phyloP scores from a whole-genome alignment of 2,329 filamentous ascomycete genomes.

The Cladorrhinum sp. region DNA sequence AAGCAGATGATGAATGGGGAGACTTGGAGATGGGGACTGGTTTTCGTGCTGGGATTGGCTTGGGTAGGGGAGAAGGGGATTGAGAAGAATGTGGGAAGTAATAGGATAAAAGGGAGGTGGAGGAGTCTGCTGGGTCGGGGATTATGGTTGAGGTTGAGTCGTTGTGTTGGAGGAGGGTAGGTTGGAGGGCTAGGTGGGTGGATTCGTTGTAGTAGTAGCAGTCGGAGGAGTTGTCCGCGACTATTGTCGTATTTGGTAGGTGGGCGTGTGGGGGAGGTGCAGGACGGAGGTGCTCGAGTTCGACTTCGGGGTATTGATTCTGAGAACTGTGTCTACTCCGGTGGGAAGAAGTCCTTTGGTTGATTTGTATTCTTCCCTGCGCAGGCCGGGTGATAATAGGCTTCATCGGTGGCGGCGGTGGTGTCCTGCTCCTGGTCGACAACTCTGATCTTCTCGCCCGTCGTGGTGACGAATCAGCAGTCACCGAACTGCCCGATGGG shows the following conservation, averaged over 20 bases:
- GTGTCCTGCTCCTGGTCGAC: neutral
- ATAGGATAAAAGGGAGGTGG: neutral
- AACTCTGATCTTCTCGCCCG: neutral
- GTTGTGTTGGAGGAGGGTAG: neutral
- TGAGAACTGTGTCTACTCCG: neutral
- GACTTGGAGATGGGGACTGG: neutral
- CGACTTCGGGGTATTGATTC: neutral
- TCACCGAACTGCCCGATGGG: neutral
- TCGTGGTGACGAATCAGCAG: neutral
- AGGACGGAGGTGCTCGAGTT: neutral
- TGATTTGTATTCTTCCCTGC: neutral
- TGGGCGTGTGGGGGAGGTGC: neutral
- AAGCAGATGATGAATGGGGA: neutral
- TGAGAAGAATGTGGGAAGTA: neutral
- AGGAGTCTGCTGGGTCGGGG: neutral
- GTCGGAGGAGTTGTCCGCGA: neutral
- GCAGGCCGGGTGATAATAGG: neutral
- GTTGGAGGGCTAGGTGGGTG: neutral
- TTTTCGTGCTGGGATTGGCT: neutral
- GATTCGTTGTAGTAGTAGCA: neutral
- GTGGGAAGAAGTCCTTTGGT: neutral
- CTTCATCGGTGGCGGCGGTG: neutral
- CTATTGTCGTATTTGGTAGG: neutral
- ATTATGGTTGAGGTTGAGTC: neutral
- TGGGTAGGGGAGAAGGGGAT: too few relatives aligned